These are phyloP conservation scores for Pleodorina starrii DNA, from an alignment of 139 green algal species.

Conservation along the genomic window DNA sequence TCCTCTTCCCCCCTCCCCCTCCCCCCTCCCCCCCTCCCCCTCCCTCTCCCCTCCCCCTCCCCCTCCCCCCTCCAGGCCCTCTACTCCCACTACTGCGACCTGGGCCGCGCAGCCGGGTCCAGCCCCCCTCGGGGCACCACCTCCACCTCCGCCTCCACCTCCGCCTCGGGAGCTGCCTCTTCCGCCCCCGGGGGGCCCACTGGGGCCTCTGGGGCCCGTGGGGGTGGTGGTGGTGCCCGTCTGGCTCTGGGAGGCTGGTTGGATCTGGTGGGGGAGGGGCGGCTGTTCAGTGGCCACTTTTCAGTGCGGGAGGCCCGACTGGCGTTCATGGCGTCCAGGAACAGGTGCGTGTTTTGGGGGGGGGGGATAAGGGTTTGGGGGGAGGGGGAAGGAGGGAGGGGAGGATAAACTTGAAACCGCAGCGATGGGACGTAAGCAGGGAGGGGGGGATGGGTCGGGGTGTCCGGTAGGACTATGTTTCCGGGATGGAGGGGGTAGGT, in stretches of 20 bases:
- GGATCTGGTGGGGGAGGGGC: conserved; percentile 48
- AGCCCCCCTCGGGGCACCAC: background rate
- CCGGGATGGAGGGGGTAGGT: too few relatives aligned
- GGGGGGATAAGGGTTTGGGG: too few relatives aligned
- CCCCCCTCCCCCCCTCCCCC: too few relatives aligned
- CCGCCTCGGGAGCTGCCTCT: background rate
- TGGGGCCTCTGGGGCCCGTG: too few relatives aligned
- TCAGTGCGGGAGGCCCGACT: conserved; percentile 64
- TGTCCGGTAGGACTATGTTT: too few relatives aligned
- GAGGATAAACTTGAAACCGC: too few relatives aligned
- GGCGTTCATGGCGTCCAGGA: conserved; percentile 65
- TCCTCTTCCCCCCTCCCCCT: too few relatives aligned
- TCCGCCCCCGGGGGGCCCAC: background rate
- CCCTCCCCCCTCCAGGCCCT: conserved; percentile 48
- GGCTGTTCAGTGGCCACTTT: conserved; percentile 56
- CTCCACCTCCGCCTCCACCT: background rate
- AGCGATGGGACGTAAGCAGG: too few relatives aligned
- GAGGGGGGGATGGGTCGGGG: too few relatives aligned
- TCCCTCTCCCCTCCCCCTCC: too few relatives aligned
- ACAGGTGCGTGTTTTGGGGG: too few relatives aligned
- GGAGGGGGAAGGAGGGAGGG: too few relatives aligned
- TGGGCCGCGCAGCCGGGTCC: background rate
- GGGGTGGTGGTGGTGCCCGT: conserved; percentile 8
- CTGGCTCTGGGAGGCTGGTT: conserved; percentile 52
- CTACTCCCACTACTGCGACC: conserved; percentile 54